Evolutionary conservation across 2,329 filamentous ascomycete genomes (phyloP).

Genomic region (Fusarium fujikuroi): DNA sequence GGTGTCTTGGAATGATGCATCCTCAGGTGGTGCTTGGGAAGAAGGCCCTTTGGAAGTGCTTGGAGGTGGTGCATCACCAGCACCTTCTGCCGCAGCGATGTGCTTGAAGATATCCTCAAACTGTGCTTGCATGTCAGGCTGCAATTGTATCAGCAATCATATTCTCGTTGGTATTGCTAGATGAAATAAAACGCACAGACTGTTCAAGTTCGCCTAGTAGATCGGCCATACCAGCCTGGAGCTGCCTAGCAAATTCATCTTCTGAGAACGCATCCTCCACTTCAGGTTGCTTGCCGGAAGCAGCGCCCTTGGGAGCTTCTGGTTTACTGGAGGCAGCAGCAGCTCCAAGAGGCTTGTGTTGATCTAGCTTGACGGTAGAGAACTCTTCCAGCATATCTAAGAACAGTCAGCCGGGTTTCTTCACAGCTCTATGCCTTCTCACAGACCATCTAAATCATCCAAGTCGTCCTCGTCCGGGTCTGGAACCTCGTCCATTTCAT

Average conservation of each 20-base stretch:
- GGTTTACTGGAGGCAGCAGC: constrained; percentile 45
- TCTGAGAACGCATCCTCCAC: constrained; percentile 65
- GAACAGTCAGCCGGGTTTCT: constrained; percentile 9
- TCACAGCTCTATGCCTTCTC: background rate
- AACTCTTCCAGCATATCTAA: constrained; percentile 94
- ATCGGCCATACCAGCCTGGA: constrained; percentile 91
- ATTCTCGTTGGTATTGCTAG: background rate
- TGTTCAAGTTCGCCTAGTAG: constrained; percentile 77
- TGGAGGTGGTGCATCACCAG: constrained; percentile 38
- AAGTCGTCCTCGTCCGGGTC: constrained; percentile 94
- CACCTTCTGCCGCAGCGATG: constrained; percentile 64
- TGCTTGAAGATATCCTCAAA: constrained; percentile 83
- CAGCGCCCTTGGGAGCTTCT: constrained; percentile 50
- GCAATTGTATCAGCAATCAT: background rate
- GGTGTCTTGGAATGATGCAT: constrained; percentile 87
- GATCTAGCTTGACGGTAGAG: constrained; percentile 67
- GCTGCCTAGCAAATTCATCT: constrained; percentile 82
- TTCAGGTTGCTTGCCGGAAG: constrained; percentile 36
- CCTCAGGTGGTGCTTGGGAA: constrained; percentile 54
- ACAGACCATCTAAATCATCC: constrained; percentile 85
- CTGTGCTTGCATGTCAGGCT: constrained; percentile 80
- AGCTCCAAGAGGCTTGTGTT: constrained; percentile 41
- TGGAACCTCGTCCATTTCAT: constrained; percentile 68
- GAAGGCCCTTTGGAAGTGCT: constrained; percentile 43
- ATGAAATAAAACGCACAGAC: constrained; percentile 57